These are phyloP conservation scores for Urochloa ruziziensis DNA, from an alignment of 176 grass and related monocot species.

Conservation along the genomic window DNA sequence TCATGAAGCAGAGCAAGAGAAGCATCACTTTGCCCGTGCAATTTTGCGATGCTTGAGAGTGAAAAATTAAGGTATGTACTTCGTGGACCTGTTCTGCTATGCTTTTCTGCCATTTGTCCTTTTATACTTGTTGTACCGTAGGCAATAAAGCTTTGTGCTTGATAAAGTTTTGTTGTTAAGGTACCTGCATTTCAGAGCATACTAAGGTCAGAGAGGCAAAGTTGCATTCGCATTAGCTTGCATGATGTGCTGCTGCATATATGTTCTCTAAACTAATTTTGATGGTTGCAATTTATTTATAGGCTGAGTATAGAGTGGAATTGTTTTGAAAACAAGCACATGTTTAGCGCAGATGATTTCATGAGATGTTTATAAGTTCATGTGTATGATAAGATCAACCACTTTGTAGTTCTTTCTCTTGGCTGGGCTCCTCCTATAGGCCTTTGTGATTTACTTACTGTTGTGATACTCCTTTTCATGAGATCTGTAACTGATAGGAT, in stretches of 20 bases:
- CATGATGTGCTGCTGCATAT: neutral
- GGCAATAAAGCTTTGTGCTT: too few relatives aligned
- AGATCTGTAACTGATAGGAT: too few relatives aligned
- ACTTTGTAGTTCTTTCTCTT: too few relatives aligned
- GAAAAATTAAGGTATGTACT: neutral
- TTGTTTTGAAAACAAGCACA: neutral
- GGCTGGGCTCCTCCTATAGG: too few relatives aligned
- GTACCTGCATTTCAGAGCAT: neutral
- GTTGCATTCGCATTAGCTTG: too few relatives aligned
- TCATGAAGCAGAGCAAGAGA: neutral
- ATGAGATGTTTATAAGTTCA: neutral
- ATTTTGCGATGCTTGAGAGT: neutral
- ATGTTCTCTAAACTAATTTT: neutral
- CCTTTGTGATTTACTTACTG: too few relatives aligned
- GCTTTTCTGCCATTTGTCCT: neutral
- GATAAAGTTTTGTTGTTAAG: neutral
- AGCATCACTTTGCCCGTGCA: neutral
- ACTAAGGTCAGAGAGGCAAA: neutral
- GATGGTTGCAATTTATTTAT: too few relatives aligned
- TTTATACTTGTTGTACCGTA: neutral
- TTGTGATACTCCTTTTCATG: too few relatives aligned
- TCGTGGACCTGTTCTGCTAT: neutral
- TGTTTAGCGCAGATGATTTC: neutral
- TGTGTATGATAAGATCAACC: too few relatives aligned
- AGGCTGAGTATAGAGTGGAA: neutral